A percentile compares a stretch with the other conserved stretches of the same genome.
phyloP scores from a whole-genome alignment of 2,329 filamentous ascomycete species.

The Aspergillus sp. region DNA sequence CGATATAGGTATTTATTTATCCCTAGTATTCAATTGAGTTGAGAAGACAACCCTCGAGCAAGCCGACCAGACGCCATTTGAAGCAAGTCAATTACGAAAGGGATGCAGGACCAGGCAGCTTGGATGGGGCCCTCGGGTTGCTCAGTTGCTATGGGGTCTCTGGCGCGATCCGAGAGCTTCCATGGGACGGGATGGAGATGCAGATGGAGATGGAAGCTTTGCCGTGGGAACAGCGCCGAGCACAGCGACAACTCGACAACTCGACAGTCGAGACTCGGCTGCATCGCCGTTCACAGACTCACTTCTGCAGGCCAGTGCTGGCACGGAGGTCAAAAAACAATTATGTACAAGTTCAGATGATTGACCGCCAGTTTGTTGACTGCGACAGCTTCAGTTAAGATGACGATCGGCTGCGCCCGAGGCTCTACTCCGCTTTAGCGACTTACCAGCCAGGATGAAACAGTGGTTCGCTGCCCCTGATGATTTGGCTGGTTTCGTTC shows the following conservation, averaged over 20 bases:
- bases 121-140: too few species aligned
- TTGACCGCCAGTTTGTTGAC: slow-evolving; percentile 4
- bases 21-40: not conserved
- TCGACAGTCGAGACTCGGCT: too few species aligned
- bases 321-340: not conserved
- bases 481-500: slow-evolving; percentile 10
- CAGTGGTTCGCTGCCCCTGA: slow-evolving; percentile 19
- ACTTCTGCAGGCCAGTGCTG: too few species aligned
- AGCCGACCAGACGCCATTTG: not conserved
- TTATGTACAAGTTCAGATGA: not conserved
- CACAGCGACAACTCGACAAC: too few species aligned
- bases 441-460: slow-evolving; percentile 15
- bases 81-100: not conserved
- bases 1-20: not conserved
- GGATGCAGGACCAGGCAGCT: not conserved
- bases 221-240: too few species aligned
- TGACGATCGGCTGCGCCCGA: slow-evolving; percentile 18
- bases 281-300: too few species aligned
- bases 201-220: too few species aligned
- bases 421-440: slow-evolving; percentile 8
- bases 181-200: not conserved
- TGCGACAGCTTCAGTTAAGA: slow-evolving; percentile 7
- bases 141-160: not conserved
- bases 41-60: not conserved
- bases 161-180: not conserved